Percentiles rank a stretch among this genome's conserved stretches.
Conservation (phyloP, 371 early-diverging fungal genomes). For the Choanephora cucurbitarum region DNA sequence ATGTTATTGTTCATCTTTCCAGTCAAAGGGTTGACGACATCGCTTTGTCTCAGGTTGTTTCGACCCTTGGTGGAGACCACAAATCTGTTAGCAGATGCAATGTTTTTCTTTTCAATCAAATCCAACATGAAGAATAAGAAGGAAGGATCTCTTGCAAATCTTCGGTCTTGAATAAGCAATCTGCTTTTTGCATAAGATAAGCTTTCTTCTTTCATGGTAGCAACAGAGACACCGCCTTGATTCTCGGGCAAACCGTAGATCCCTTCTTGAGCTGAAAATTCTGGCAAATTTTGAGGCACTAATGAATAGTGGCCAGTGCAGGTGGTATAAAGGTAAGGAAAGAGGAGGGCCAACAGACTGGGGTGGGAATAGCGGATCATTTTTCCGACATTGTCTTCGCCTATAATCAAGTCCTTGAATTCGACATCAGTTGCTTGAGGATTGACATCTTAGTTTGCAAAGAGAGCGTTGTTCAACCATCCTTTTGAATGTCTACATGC, state of each 20-base stretch:
- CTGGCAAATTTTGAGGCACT: neutral
- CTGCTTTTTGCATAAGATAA: neutral
- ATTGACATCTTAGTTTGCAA: conserved; percentile 3
- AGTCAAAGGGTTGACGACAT: neutral
- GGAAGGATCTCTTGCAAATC: conserved; percentile 8
- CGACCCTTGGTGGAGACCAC: conserved; percentile 1
- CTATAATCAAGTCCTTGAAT: conserved; percentile 1
- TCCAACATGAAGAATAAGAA: conserved; percentile 6
- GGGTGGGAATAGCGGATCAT: conserved; percentile 3
- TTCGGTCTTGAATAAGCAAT: neutral
- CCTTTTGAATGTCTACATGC: neutral
- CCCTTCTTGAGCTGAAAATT: neutral
- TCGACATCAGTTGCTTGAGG: conserved; percentile 3
- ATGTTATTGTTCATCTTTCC: conserved; percentile 2
- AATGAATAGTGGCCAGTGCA: conserved; percentile 9
- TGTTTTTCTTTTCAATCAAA: conserved; percentile 1
- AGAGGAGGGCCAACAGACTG: neutral
- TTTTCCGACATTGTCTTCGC: neutral
- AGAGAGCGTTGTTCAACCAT: neutral
- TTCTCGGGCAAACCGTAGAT: neutral
- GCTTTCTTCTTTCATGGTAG: neutral
- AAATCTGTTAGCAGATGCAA: neutral
- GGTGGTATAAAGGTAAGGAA: neutral
- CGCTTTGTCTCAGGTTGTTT: conserved; percentile 1
- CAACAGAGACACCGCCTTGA: neutral